Evolutionary conservation across 768 basidiomycete genomes (phyloP), one percentile per base, ranked within the genome.

Genomic region (Suillus bovinus): DNA sequence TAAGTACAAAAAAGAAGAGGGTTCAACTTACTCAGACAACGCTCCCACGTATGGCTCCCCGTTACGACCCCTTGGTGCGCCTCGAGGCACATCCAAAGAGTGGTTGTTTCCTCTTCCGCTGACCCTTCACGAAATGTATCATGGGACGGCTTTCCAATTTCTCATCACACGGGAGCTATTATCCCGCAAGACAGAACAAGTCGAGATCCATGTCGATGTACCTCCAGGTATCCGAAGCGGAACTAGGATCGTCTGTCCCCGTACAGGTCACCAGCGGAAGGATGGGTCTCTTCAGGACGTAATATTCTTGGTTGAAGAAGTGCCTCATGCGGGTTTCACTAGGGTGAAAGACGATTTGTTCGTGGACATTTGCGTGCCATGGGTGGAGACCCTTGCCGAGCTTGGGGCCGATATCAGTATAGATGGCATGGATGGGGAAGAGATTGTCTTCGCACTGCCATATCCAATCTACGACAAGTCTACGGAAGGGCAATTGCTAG

Each of bases 81-180:
- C 63, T 58, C 67, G 73, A 46, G 80, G 79, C 31, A 65, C 70
- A 46, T 78, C 80, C 34, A 82, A 81, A 64, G 88, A 89, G 70
- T 90, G 88, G 87, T 76, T 82, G n/a, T 89, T 87, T 74, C 82
- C 86, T 0, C 80, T 90, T 6, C 76, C 79, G 20, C 72, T 89
- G 60, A 80, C 83, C 2, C 80, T 90, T 22, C 85, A 89, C 61
- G 87, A 89, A 64, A 77, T 90, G 39, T 85, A 82, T 70, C 72
- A 71, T 27, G 87, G 89, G 34, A 81, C 81, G 53, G 76, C 76
- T 17, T 84, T 83, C 66, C 80, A 78, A 60, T 88, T 88, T 67
- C 80, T 83, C 58, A 82, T 90, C 65, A 86, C 82, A 44, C 84
- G 88, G 56, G 79, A 80, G 13, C 69, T 86, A 47, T 71, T 83